These are phyloP conservation scores for Fusarium duplospermum DNA, from an alignment of 2,329 filamentous ascomycete species.

Conservation along the genomic window DNA sequence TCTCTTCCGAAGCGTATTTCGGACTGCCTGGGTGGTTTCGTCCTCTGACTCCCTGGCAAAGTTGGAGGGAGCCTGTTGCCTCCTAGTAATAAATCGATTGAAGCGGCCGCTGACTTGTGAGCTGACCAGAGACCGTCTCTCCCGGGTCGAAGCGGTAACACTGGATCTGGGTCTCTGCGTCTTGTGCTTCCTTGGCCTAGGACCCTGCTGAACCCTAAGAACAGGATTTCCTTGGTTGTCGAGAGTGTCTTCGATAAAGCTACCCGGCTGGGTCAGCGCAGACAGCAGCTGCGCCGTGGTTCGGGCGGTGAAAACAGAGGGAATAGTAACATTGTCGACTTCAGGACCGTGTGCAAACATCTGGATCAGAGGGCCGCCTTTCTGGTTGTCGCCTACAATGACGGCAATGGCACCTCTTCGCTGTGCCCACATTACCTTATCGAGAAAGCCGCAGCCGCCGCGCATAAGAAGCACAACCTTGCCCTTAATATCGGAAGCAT, in stretches of 20 bases:
- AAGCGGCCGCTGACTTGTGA: conserved; percentile 13
- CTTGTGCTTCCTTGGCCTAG: conserved; percentile 45
- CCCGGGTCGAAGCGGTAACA: conserved; percentile 16
- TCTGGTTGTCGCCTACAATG: conserved; percentile 93
- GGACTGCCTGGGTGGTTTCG: conserved; percentile 14
- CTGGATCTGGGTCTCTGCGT: conserved; percentile 18
- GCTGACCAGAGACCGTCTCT: conserved; percentile 24
- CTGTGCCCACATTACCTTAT: conserved; percentile 98
- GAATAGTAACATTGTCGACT: conserved; percentile 93
- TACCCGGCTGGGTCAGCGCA: conserved; percentile 81
- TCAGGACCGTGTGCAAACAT: conserved; percentile 97
- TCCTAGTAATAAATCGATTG: conserved; percentile 9
- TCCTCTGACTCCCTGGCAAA: conserved; percentile 12
- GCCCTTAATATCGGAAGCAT: conserved; percentile 90
- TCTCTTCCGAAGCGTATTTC: conserved; percentile 4
- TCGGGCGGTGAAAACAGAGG: conserved; percentile 92
- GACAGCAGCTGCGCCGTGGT: conserved; percentile 94
- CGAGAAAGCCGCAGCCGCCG: conserved; percentile 94
- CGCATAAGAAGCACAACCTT: conserved; percentile 93
- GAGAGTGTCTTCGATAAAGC: conserved; percentile 69
- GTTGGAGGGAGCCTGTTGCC: conserved; percentile 19
- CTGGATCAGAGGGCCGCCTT: conserved; percentile 88
- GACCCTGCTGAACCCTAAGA: conserved; percentile 64
- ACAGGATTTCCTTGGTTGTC: conserved; percentile 70
- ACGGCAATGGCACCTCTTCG: conserved; percentile 87